Conservation (phyloP, 179 eudicot genomes). For the Beta corolliflora region DNA sequence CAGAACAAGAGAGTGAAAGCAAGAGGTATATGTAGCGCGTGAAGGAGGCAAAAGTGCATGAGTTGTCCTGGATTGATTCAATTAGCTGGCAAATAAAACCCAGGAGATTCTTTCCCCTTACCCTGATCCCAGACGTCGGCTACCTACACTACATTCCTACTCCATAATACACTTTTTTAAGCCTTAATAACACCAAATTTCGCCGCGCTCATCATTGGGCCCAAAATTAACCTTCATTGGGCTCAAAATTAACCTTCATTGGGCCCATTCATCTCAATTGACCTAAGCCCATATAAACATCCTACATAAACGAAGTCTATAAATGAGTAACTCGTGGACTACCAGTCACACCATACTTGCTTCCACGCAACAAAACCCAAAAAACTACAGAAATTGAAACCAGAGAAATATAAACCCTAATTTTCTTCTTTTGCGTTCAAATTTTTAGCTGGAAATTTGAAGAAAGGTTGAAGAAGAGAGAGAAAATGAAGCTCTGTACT, state of each 20-base stretch:
- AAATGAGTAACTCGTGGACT: background rate
- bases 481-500: conserved; percentile 26
- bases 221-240: no score
- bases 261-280: background rate
- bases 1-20: no score
- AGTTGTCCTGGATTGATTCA: no score
- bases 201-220: background rate
- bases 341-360: background rate
- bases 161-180: no score
- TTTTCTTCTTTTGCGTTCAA: no score
- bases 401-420: conserved; percentile 13
- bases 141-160: no score
- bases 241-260: no score
- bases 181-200: background rate
- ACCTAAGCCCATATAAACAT: background rate
- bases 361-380: background rate
- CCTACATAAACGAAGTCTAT: background rate
- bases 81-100: no score
- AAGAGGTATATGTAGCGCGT: no score
- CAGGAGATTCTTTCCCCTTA: no score
- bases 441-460: background rate
- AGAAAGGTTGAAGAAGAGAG: background rate
- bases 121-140: no score
- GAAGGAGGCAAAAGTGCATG: no score
- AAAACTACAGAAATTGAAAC: background rate